These are phyloP conservation scores for Fusarium pseudoanthophilum DNA, from an alignment of 2,329 filamentous ascomycete species.

Conservation along the genomic window DNA sequence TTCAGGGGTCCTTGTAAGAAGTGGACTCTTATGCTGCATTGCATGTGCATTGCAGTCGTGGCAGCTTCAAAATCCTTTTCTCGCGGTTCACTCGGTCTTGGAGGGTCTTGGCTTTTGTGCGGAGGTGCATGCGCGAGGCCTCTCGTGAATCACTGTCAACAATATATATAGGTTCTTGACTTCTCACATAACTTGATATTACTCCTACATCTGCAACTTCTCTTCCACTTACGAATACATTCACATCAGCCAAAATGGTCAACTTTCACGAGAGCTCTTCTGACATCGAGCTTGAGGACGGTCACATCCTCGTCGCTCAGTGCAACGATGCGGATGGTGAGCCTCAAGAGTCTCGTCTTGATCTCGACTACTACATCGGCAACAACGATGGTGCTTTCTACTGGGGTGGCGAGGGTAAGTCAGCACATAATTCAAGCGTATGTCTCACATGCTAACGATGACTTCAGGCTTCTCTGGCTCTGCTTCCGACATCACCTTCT, in stretches of 20 bases:
- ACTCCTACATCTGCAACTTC: background rate
- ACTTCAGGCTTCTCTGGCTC: conserved; percentile 56
- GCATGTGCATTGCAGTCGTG: conserved; percentile 33
- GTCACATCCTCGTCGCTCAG: conserved; percentile 58
- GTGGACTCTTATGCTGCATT: conserved; percentile 12
- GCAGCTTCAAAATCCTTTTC: conserved; percentile 23
- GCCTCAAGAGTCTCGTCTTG: conserved; percentile 55
- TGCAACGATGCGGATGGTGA: conserved; percentile 57
- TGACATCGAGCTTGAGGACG: conserved; percentile 60
- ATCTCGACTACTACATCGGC: conserved; percentile 62
- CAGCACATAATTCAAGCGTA: fast-evolving
- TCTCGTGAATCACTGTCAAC: conserved; percentile 6
- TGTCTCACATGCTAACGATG: background rate
- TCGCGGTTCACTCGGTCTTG: conserved; percentile 36
- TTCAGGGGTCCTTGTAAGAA: conserved; percentile 6
- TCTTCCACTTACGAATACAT: background rate
- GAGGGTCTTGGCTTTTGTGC: conserved; percentile 19
- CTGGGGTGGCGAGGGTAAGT: conserved; percentile 55
- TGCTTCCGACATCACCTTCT: conserved; percentile 59
- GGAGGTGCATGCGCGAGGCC: conserved; percentile 27
- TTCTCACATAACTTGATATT: background rate
- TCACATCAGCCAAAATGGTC: conserved; percentile 26
- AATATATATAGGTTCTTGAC: conserved; percentile 9
- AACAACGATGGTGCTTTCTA: conserved; percentile 61
- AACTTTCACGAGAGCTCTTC: conserved; percentile 61